Conservation (phyloP, 1,139 yeast genomes). For the Taphrina deformans region DNA sequence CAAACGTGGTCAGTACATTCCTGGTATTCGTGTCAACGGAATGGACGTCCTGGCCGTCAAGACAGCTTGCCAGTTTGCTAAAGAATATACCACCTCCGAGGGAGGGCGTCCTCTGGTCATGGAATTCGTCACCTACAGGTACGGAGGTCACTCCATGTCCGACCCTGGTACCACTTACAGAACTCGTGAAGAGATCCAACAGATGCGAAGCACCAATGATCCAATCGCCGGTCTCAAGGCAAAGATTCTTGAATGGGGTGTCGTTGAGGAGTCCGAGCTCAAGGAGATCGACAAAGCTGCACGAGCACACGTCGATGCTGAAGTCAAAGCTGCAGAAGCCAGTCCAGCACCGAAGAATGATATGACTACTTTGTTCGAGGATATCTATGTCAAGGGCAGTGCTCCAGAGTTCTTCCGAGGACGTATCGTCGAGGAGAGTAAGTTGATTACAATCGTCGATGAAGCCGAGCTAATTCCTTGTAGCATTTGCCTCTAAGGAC, state of each 20-base stretch:
- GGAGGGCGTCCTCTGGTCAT: slow-evolving; percentile 87
- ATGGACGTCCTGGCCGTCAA: slow-evolving; percentile 95
- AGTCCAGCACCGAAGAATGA: slow-evolving; percentile 95
- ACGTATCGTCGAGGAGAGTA: slow-evolving; percentile 79
- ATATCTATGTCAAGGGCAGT: slow-evolving; percentile 91
- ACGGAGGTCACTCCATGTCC: slow-evolving; percentile 87
- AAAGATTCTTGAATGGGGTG: slow-evolving; percentile 72
- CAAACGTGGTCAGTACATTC: slow-evolving; percentile 99
- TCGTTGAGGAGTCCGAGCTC: slow-evolving; percentile 92
- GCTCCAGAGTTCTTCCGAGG: slow-evolving; percentile 94
- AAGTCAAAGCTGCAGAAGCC: slow-evolving; percentile 89
- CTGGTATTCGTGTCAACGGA: slow-evolving; percentile 97
- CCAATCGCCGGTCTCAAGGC: slow-evolving; percentile 96
- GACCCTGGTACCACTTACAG: slow-evolving; percentile 37
- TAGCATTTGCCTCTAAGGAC: slow-evolving; percentile 17
- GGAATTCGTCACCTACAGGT: slow-evolving; percentile 97
- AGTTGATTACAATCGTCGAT: background rate
- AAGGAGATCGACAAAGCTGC: slow-evolving; percentile 90
- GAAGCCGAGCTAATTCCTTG: background rate
- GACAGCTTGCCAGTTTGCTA: slow-evolving; percentile 95
- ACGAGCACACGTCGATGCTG: slow-evolving; percentile 91
- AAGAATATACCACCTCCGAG: slow-evolving; percentile 90
- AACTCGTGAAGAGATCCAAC: slow-evolving; percentile 98
- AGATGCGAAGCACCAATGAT: slow-evolving; percentile 97
- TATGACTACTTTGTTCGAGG: slow-evolving; percentile 92